Evolutionary conservation across 192 early-diverging fungal species (phyloP).

Genomic region (Coemansia sp.): DNA sequence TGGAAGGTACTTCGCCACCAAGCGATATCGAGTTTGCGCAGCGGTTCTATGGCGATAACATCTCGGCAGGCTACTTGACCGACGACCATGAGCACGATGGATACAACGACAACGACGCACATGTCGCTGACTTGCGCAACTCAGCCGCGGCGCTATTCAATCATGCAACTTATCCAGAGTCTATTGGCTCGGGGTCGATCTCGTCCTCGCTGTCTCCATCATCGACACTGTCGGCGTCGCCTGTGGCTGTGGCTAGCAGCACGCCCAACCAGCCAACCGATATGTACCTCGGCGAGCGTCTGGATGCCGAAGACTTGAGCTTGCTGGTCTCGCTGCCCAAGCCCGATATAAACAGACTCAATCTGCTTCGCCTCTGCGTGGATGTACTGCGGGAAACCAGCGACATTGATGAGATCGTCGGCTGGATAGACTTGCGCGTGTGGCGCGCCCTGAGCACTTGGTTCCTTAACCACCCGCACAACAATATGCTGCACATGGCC

Average conservation of each 20-base stretch:
- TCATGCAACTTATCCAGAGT: conserved; percentile 37
- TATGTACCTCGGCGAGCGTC: conserved; percentile 17
- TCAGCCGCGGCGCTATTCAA: conserved; percentile 48
- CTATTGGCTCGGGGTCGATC: conserved; percentile 43
- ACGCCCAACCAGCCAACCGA: conserved; percentile 37
- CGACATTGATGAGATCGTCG: conserved; percentile 47
- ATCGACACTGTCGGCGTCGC: conserved; percentile 54
- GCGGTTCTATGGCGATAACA: background rate
- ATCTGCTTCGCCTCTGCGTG: conserved; percentile 41
- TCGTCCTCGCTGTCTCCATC: conserved; percentile 57
- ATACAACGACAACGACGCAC: conserved; percentile 15
- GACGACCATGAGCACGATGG: conserved; percentile 12
- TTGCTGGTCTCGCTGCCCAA: conserved; percentile 43
- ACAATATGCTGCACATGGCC: conserved; percentile 48
- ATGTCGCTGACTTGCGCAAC: conserved; percentile 37
- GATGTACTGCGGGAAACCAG: conserved; percentile 51
- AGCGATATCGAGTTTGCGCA: background rate
- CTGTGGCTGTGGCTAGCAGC: conserved; percentile 45
- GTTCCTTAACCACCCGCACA: conserved; percentile 57
- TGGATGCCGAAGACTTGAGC: conserved; percentile 46
- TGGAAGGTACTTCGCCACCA: background rate
- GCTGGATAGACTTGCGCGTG: conserved; percentile 56
- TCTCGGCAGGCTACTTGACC: conserved; percentile 7
- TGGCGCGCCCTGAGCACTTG: conserved; percentile 52
- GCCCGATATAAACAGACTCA: conserved; percentile 40